A percentile compares a stretch with the other conserved stretches of the same genome.
Conservation (phyloP, 306 rosid genomes). For the Echinosophora koreensis region DNA sequence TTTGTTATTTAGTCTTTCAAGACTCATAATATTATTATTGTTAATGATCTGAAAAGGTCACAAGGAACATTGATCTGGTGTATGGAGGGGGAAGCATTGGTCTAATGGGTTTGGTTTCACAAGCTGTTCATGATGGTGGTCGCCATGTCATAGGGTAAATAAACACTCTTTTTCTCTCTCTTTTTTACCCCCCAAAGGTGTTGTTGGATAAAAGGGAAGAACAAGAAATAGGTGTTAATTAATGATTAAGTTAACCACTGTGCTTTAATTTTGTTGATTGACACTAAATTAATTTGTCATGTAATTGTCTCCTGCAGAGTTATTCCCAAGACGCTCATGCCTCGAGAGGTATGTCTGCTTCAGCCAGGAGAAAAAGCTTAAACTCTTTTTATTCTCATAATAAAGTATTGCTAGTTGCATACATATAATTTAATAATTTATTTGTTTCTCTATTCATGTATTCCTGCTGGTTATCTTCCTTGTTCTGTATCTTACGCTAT, state of each 20-base stretch:
- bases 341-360: slow-evolving; percentile 94
- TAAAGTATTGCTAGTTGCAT: slow-evolving; percentile 32
- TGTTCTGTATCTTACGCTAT: not conserved
- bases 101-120: slow-evolving; percentile 96
- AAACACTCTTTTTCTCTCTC: slow-evolving; percentile 17
- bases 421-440: not conserved
- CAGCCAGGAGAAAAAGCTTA: slow-evolving; percentile 52
- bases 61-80: slow-evolving; percentile 96
- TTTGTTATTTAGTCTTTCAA: slow-evolving; percentile 34
- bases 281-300: slow-evolving; percentile 70
- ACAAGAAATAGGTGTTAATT: slow-evolving; percentile 48
- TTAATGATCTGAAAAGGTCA: slow-evolving; percentile 65
- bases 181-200: slow-evolving; percentile 41
- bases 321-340: slow-evolving; percentile 99
- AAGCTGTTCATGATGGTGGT: slow-evolving; percentile 99
- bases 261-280: slow-evolving; percentile 40
- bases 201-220: slow-evolving; percentile 51
- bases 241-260: slow-evolving; percentile 44
- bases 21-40: slow-evolving; percentile 30
- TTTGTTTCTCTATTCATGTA: slow-evolving; percentile 13
- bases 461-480: not conserved
- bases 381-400: slow-evolving; percentile 44
- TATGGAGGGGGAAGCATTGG: slow-evolving; percentile 99
- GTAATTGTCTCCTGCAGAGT: slow-evolving; percentile 89
- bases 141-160: slow-evolving; percentile 95